Evolutionary conservation across 176 grass and related monocot species (phyloP).

Genomic region (Lolium perenne): DNA sequence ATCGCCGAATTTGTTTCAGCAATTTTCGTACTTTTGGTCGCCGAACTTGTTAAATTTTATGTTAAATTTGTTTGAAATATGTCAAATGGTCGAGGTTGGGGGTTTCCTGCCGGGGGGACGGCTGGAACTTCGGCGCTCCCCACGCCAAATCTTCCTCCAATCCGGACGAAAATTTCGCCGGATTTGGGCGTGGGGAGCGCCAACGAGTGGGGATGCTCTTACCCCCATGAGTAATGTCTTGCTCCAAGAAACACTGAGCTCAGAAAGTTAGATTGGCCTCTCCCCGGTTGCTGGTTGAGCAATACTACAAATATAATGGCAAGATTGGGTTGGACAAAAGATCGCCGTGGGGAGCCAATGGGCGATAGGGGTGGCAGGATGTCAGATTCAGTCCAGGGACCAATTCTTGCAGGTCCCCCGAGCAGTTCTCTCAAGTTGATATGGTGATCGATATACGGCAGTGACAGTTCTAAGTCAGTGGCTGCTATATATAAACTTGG

Average conservation of each 20-base stretch:
- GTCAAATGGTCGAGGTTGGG: too few relatives aligned
- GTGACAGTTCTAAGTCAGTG: not conserved
- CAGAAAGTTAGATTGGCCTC: not conserved
- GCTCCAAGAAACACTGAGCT: conserved; percentile 12
- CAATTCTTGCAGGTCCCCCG: conserved; percentile 2
- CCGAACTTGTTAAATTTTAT: too few relatives aligned
- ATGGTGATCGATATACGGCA: not conserved
- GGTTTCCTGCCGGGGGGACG: too few relatives aligned
- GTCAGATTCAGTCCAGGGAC: conserved; percentile 29
- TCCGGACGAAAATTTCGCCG: too few relatives aligned
- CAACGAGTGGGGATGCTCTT: too few relatives aligned
- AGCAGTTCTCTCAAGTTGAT: not conserved
- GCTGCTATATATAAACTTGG: not conserved
- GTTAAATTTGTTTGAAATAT: too few relatives aligned
- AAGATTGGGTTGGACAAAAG: not conserved
- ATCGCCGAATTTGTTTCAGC: too few relatives aligned
- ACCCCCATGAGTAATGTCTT: conserved; percentile 55
- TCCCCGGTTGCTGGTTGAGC: not conserved
- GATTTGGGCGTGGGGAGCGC: too few relatives aligned
- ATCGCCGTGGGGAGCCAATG: not conserved
- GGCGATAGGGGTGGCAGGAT: not conserved
- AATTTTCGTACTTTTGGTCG: too few relatives aligned
- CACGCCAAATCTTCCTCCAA: too few relatives aligned
- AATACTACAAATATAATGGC: not conserved
- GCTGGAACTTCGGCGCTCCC: too few relatives aligned